A percentile compares a stretch with the other conserved stretches of the same genome.
Evolutionary conservation across 1,284 basidiomycete genomes (phyloP).

Genomic region (Vanrija sp.): DNA sequence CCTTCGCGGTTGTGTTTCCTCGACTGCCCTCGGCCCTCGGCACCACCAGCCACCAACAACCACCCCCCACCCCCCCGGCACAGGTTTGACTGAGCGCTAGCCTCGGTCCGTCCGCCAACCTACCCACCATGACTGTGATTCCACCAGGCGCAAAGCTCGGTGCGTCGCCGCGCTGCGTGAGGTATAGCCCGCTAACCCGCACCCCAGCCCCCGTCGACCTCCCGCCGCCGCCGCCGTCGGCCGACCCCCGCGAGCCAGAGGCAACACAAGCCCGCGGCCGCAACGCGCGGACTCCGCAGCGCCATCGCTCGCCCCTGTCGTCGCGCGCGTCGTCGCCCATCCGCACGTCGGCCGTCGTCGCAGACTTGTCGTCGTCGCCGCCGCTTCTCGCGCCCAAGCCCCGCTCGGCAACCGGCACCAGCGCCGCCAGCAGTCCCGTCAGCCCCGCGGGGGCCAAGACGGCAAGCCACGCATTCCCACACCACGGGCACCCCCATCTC

Average conservation of each 20-base stretch:
- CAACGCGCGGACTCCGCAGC: slow-evolving; percentile 35
- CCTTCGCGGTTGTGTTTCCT: too few relatives aligned
- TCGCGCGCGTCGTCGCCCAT: slow-evolving; percentile 33
- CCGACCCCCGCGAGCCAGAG: slow-evolving; percentile 45
- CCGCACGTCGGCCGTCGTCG: slow-evolving; percentile 4
- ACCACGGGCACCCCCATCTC: slow-evolving; percentile 19
- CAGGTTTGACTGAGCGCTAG: too few relatives aligned
- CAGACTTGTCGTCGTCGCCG: slow-evolving; percentile 10
- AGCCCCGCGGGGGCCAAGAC: neutral
- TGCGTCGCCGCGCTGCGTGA: slow-evolving; percentile 15
- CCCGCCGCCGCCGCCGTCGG: slow-evolving; percentile 41
- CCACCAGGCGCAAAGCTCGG: slow-evolving; percentile 39
- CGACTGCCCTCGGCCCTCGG: too few relatives aligned
- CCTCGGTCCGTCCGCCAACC: too few relatives aligned
- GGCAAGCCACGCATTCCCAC: neutral
- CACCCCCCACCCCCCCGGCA: too few relatives aligned
- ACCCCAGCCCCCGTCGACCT: slow-evolving; percentile 38
- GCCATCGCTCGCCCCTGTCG: slow-evolving; percentile 29
- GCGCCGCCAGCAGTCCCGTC: neutral
- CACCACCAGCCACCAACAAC: too few relatives aligned
- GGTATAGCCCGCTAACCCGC: neutral
- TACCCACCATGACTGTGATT: slow-evolving; percentile 32
- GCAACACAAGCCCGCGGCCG: slow-evolving; percentile 15
- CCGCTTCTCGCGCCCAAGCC: slow-evolving; percentile 17
- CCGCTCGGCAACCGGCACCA: neutral